Evolutionary conservation across 2,329 filamentous ascomycete genomes (phyloP).

Genomic region (Colletotrichum tabaci): DNA sequence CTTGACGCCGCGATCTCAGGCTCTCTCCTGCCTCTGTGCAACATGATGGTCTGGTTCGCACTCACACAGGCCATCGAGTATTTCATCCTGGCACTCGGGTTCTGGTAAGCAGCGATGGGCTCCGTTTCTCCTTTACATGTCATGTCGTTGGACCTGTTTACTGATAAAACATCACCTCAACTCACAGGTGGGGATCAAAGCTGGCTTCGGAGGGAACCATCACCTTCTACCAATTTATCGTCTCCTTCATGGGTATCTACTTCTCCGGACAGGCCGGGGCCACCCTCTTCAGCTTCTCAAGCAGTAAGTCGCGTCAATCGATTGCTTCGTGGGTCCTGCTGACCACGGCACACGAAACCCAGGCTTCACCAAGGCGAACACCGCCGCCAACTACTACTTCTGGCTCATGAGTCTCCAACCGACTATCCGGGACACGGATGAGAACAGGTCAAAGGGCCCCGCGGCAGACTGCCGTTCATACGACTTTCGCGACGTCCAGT

Average conservation of each 20-base stretch:
- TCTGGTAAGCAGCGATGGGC: slow-evolving; percentile 50
- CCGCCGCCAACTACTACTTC: slow-evolving; percentile 56
- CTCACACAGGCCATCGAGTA: slow-evolving; percentile 50
- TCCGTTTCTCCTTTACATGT: background rate
- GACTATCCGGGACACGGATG: slow-evolving; percentile 33
- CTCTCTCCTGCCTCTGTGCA: slow-evolving; percentile 5
- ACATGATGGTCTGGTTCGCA: slow-evolving; percentile 44
- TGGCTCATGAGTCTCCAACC: slow-evolving; percentile 49
- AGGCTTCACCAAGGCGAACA: slow-evolving; percentile 58
- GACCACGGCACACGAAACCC: too few relatives aligned
- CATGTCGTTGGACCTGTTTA: too few relatives aligned
- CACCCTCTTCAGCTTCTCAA: slow-evolving; percentile 23
- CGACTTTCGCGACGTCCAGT: slow-evolving; percentile 52
- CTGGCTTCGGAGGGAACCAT: slow-evolving; percentile 38
- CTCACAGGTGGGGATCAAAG: slow-evolving; percentile 24
- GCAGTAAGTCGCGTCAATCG: background rate
- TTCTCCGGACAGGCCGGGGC: slow-evolving; percentile 42
- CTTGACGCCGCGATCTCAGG: slow-evolving; percentile 46
- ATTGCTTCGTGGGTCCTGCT: background rate
- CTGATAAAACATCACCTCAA: background rate
- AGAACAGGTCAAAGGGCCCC: slow-evolving; percentile 44
- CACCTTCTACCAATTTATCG: slow-evolving; percentile 43
- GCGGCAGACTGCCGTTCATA: slow-evolving; percentile 44
- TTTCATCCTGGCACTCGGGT: slow-evolving; percentile 52
- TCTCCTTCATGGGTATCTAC: slow-evolving; percentile 53